phyloP scores from a whole-genome alignment of 2,329 filamentous ascomycete genomes.

The Orbilia quercus region DNA sequence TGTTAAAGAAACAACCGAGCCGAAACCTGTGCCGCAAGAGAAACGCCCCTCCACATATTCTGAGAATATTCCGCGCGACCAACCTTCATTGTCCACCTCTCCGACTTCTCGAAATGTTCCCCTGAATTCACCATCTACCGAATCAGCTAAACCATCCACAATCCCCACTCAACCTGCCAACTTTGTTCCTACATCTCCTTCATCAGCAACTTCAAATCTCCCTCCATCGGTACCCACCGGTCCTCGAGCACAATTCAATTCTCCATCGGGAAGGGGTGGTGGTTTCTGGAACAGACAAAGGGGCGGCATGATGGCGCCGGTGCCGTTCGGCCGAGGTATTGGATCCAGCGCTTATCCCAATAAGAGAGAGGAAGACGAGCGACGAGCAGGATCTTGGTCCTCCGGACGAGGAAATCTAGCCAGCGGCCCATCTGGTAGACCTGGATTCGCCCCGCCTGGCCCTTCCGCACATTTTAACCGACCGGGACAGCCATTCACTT shows the following conservation, averaged over 20 bases:
- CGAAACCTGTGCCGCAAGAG: slow-evolving; percentile 44
- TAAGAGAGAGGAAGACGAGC: slow-evolving; percentile 41
- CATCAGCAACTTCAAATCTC: slow-evolving; percentile 22
- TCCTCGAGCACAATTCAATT: slow-evolving; percentile 38
- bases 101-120: slow-evolving; percentile 35
- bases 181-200: slow-evolving; percentile 50
- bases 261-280: slow-evolving; percentile 22
- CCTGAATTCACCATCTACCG: slow-evolving; percentile 40
- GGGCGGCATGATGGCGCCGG: slow-evolving; percentile 42
- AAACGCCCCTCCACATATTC: slow-evolving; percentile 37
- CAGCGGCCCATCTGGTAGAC: slow-evolving; percentile 13
- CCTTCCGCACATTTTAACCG: slow-evolving; percentile 36
- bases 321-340: slow-evolving; percentile 41
- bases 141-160: slow-evolving; percentile 31
- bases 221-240: slow-evolving; percentile 47
- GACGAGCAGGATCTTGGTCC: slow-evolving; percentile 27
- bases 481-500: slow-evolving; percentile 38
- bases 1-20: slow-evolving; percentile 50
- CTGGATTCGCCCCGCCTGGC: slow-evolving; percentile 28
- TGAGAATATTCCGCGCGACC: slow-evolving; percentile 29
- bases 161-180: slow-evolving; percentile 42
- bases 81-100: slow-evolving; percentile 38
- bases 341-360: slow-evolving; percentile 12
- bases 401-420: slow-evolving; percentile 24
- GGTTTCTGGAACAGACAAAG: slow-evolving; percentile 34